Evolutionary conservation across 208 protist genomes (phyloP), one percentile per base, ranked within the genome.

Genomic region (Plasmodiophora brassicae): DNA sequence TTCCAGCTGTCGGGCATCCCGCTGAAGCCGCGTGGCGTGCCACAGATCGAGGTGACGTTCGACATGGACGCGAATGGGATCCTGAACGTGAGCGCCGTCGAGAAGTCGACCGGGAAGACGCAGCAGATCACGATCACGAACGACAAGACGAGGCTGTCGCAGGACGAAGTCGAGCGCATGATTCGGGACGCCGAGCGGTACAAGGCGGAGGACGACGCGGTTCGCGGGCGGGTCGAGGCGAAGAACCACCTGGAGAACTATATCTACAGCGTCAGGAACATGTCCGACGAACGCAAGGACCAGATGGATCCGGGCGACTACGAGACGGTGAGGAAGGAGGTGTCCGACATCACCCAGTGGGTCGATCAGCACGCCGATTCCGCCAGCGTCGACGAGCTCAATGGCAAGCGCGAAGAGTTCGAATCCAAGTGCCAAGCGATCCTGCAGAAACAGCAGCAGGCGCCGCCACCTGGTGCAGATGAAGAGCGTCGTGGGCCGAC

Each of bases 51-150:
- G 87, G 98, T 99, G 41, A 96, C 94, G 25, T 99, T 99, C 87
- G 98, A 99, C 93, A 92, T 99, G 54, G 98, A 99, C 92, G 96
- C 96, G 0, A 96, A 99, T 90, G 96, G 97, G 87, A 98, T 99
- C 83, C 94, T 99, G 54, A 95, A 94, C 84, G 96, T 99, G 32
- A 96, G 94, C 45, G 98, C 98, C 41, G 94, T 92, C 39, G 97
- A 99, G 90, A 96, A 98, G 90, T 93, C 93, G 46, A 96, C 96
- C 35, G 94, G 93, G 41, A 96, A 96, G 28, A 92, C 89, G 35
- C 78, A 95, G 50, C 83, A 93, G 84, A 95, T 94, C 89, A 94
- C 93, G 35, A 87, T 96, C 86, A 91, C 95, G 32, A 99, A 96
- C 92, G 92, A 99, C 36, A 95, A 99, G 50, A 96, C 96, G 89